Conservation (phyloP, 441 rosid genomes). For the Euphorbia neoarborescens region DNA sequence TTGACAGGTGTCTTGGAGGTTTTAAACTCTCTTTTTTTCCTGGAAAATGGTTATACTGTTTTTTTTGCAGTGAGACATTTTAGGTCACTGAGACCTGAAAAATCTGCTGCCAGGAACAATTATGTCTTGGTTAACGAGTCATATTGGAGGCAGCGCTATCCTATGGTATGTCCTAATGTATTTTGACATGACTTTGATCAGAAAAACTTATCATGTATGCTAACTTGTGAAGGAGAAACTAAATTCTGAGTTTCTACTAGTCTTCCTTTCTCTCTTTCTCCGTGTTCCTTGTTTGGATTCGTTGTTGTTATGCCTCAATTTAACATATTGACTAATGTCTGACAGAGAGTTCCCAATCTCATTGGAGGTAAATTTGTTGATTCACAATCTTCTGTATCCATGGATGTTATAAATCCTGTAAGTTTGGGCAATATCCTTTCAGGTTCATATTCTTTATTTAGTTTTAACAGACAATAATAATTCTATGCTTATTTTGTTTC, state of each 20-base stretch:
- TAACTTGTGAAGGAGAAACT: constrained; percentile 15
- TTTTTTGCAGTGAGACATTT: constrained; percentile 39
- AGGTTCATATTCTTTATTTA: background rate
- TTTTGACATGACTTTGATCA: constrained; percentile 17
- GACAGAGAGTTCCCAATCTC: constrained; percentile 77
- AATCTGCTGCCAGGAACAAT: constrained; percentile 33
- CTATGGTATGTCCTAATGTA: constrained; percentile 41
- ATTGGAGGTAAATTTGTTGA: constrained; percentile 76
- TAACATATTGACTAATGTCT: constrained; percentile 8
- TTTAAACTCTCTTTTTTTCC: background rate
- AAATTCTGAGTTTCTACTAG: background rate
- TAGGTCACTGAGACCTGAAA: constrained; percentile 42
- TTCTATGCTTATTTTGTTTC: constrained; percentile 2
- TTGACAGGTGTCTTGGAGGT: background rate
- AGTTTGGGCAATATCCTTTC: constrained; percentile 23
- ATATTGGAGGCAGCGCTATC: constrained; percentile 41
- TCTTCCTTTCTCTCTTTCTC: background rate
- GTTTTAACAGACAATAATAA: background rate
- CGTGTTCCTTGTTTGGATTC: background rate
- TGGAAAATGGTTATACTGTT: background rate
- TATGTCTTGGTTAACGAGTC: constrained; percentile 37
- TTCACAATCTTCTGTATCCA: constrained; percentile 43
- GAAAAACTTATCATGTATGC: constrained; percentile 14
- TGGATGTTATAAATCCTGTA: constrained; percentile 83
- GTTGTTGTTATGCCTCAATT: constrained; percentile 20